Conservation (phyloP, 768 basidiomycete species). For the Termitomyces heimii region DNA sequence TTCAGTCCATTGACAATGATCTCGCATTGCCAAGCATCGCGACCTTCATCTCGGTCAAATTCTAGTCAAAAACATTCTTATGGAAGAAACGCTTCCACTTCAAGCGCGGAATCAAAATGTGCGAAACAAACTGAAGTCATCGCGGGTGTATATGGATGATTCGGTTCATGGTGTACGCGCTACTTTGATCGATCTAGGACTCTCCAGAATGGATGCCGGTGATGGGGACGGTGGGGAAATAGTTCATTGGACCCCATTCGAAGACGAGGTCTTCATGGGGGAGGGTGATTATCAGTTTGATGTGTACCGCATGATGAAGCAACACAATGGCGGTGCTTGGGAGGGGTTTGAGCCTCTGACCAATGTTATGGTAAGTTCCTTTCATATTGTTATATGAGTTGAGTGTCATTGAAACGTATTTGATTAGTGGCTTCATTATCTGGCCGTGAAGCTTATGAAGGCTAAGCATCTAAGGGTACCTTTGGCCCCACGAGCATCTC, state of each 20-base stretch:
- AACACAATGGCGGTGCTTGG: slow-evolving; percentile 61
- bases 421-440: slow-evolving; percentile 86
- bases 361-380: slow-evolving; percentile 75
- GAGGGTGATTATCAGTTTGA: slow-evolving; percentile 95
- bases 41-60: slow-evolving; percentile 99
- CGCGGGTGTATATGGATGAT: slow-evolving; percentile 58
- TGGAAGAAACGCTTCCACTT: slow-evolving; percentile 20
- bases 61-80: slow-evolving; percentile 57
- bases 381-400: background rate
- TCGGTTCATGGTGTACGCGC: slow-evolving; percentile 59
- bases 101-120: slow-evolving; percentile 29
- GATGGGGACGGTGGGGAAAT: slow-evolving; percentile 38
- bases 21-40: slow-evolving; percentile 64
- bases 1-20: background rate
- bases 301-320: slow-evolving; percentile 84
- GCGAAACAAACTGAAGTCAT: slow-evolving; percentile 16
- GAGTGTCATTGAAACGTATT: slow-evolving; percentile 5
- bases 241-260: slow-evolving; percentile 76
- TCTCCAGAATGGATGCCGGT: slow-evolving; percentile 74
- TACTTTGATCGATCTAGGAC: slow-evolving; percentile 91
- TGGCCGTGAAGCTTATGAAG: slow-evolving; percentile 65
- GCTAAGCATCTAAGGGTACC: slow-evolving; percentile 65
- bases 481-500: slow-evolving; percentile 28
- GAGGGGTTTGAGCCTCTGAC: slow-evolving; percentile 72
- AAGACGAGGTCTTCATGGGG: slow-evolving; percentile 88